Percentiles rank a stretch among this genome's conserved stretches.
These are phyloP conservation scores for Yamadazyma kitorensis DNA, from an alignment of 805 yeast species.

Conservation along the genomic window DNA sequence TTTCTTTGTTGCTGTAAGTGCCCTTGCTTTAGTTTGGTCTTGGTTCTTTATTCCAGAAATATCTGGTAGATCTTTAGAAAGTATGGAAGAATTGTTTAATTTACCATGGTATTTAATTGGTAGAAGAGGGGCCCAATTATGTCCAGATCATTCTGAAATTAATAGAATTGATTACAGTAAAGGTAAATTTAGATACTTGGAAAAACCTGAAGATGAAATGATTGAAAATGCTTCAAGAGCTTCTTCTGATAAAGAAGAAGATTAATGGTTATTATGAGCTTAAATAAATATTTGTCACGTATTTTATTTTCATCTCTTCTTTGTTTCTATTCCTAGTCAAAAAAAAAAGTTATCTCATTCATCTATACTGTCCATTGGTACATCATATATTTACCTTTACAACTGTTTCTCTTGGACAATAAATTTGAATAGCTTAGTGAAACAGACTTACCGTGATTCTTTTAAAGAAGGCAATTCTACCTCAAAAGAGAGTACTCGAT, in stretches of 20 bases:
- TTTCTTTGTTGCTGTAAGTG: slow-evolving; percentile 45
- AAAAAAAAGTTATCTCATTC: no score
- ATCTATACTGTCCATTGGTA: no score
- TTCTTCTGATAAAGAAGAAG: slow-evolving; percentile 12
- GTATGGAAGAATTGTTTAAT: slow-evolving; percentile 50
- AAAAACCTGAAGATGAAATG: slow-evolving; percentile 10
- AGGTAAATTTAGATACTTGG: slow-evolving; percentile 14
- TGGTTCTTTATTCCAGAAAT: slow-evolving; percentile 53
- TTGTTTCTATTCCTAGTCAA: no score
- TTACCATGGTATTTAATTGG: slow-evolving; percentile 61
- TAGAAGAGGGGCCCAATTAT: slow-evolving; percentile 49
- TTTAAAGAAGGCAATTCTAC: no score
- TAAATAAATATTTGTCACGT: no score
- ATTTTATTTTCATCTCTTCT: no score
- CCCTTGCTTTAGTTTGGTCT: slow-evolving; percentile 42
- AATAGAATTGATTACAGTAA: slow-evolving; percentile 24
- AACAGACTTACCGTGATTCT: no score
- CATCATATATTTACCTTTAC: no score
- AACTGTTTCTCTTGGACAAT: no score
- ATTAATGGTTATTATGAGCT: no score
- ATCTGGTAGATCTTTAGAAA: slow-evolving; percentile 49
- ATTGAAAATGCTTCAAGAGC: slow-evolving; percentile 12
- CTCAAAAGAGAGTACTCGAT: no score
- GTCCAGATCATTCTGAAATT: slow-evolving; percentile 50
- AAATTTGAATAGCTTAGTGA: no score